Evolutionary conservation across 1,284 basidiomycete genomes (phyloP).

Genomic region (Termitomyces sp.): DNA sequence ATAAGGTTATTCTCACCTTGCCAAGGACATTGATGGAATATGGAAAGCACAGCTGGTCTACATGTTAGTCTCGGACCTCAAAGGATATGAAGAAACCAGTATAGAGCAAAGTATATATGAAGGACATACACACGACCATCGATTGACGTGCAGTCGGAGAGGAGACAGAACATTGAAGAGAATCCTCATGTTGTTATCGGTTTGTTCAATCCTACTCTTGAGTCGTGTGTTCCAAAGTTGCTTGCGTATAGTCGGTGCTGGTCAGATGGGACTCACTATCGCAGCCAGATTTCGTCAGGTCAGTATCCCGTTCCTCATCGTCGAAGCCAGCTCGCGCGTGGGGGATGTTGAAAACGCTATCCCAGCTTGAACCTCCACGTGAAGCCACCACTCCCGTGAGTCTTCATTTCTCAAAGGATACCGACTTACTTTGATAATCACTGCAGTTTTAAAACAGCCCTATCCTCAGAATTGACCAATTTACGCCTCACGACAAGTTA

Average conservation of each 20-base stretch:
- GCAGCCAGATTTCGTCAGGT: constrained; percentile 52
- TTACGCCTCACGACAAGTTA: constrained; percentile 29
- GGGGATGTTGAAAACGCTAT: too few relatives aligned
- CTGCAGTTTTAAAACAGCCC: too few relatives aligned
- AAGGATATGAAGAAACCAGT: constrained; percentile 29
- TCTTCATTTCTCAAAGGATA: background rate
- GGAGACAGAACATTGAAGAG: constrained; percentile 23
- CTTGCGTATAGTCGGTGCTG: constrained; percentile 41
- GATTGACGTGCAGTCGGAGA: constrained; percentile 23
- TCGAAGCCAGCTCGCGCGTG: too few relatives aligned
- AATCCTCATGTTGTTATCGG: constrained; percentile 32
- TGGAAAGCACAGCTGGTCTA: constrained; percentile 32
- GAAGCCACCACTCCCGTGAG: constrained; percentile 31
- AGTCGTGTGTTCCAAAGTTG: background rate
- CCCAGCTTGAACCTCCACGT: constrained; percentile 45
- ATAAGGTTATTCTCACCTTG: constrained; percentile 33
- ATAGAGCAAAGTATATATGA: constrained; percentile 26
- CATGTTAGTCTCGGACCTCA: constrained; percentile 25
- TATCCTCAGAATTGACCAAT: too few relatives aligned
- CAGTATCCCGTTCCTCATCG: constrained; percentile 37
- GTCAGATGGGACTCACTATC: constrained; percentile 47
- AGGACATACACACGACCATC: constrained; percentile 28
- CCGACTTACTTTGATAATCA: background rate
- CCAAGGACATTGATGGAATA: constrained; percentile 17
- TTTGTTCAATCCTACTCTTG: constrained; percentile 8